Evolutionary conservation across 768 basidiomycete genomes (phyloP), one percentile per base, ranked within the genome.

Genomic region (Naganishia onofrii): DNA sequence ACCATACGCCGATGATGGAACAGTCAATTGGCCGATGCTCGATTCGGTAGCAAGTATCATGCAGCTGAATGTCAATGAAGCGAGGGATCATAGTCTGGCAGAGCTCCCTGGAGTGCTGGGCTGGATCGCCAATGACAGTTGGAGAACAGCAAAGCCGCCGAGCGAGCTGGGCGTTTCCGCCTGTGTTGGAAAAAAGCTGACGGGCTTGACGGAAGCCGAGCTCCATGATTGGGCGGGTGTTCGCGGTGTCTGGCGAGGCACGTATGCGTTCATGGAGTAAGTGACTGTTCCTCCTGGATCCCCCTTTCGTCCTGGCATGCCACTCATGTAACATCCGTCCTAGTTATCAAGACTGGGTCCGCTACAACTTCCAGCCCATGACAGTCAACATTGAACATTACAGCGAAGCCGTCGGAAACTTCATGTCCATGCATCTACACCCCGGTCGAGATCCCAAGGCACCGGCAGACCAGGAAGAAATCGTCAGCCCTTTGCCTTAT

Each of bases 261-360:
- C 75, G 2, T 80, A 80, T 71, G 78, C 79, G 26, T 80, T 80
- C 69, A 58, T 80, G 29, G 79, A 80, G 74, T 80, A 44, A 63
- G 60, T 55, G 68, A n/a, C n/a, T n/a, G n/a, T n/a, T n/a, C n/a
- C n/a, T n/a, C n/a, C n/a, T n/a, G n/a, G n/a, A n/a, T n/a, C n/a
- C n/a, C n/a, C n/a, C n/a, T n/a, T n/a, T n/a, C n/a, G n/a, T n/a
- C n/a, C n/a, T n/a, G n/a, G n/a, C n/a, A n/a, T n/a, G n/a, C n/a
- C n/a, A n/a, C n/a, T n/a, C n/a, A n/a, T n/a, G n/a, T n/a, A n/a
- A n/a, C n/a, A n/a, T n/a, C 31, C 7, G 56, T 75, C 75, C 69
- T 75, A 63, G 60, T 44, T 63, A 78, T 54, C 70, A 73, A 44
- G 75, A 76, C 58, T 80, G 77, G 76, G 70, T 77, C 26, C 56